A percentile compares a stretch with the other conserved stretches of the same genome.
These are phyloP conservation scores for Psophocarpus tetragonolobus DNA, from an alignment of 306 rosid species.

Conservation along the genomic window DNA sequence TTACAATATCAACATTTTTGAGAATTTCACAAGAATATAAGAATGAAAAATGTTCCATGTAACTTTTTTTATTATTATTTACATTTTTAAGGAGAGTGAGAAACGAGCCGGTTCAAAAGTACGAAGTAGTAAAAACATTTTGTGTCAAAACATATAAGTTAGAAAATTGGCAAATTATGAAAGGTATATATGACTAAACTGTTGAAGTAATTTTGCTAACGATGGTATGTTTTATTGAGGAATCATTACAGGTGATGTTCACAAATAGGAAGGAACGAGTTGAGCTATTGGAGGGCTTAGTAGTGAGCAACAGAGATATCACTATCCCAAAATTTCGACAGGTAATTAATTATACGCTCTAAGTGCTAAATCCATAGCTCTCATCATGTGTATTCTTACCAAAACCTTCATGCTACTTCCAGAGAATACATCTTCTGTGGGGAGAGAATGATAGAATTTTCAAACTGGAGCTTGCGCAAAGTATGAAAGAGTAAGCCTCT, in stretches of 20 bases:
- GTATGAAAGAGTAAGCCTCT: constrained; percentile 68
- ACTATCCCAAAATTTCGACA: constrained; percentile 61
- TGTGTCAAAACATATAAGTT: no score
- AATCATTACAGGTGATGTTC: constrained; percentile 79
- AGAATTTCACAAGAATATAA: no score
- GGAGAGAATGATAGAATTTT: constrained; percentile 87
- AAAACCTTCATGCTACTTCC: constrained; percentile 1
- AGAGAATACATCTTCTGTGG: constrained; percentile 91
- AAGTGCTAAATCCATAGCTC: neutral
- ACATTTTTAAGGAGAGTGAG: no score
- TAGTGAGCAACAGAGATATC: constrained; percentile 53
- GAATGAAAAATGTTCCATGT: no score
- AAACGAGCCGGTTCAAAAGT: no score
- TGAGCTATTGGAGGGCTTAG: constrained; percentile 73
- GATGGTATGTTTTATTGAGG: neutral
- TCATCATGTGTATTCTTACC: neutral
- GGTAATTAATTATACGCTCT: constrained; percentile 40
- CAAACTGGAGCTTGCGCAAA: constrained; percentile 68
- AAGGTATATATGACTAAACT: no score
- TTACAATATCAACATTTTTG: neutral
- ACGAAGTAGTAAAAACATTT: no score
- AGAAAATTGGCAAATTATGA: neutral
- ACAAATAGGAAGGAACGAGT: constrained; percentile 75
- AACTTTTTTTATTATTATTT: no score
- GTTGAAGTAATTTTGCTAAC: neutral